These are phyloP conservation scores for Alternaria alternata DNA, from an alignment of 2,329 filamentous ascomycete species.

Conservation along the genomic window DNA sequence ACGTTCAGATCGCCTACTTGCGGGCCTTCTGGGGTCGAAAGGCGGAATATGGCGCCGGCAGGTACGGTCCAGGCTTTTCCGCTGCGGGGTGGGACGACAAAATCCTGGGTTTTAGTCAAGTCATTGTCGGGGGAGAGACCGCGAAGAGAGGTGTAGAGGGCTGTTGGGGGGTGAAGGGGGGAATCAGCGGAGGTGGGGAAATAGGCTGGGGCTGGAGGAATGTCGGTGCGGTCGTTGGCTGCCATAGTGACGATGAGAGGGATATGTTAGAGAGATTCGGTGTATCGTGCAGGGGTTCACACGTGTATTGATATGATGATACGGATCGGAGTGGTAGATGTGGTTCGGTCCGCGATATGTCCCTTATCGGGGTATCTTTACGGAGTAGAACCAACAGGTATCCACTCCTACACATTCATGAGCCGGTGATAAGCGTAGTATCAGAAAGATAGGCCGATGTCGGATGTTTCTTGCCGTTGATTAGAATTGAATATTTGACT, in stretches of 20 bases:
- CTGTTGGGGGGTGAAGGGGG: constrained; percentile 43
- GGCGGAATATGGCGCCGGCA: constrained; percentile 72
- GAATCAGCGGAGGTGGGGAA: constrained; percentile 43
- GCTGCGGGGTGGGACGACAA: constrained; percentile 73
- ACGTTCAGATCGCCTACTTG: constrained; percentile 85
- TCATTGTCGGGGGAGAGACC: constrained; percentile 9
- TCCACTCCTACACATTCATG: neutral
- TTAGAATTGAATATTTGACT: neutral
- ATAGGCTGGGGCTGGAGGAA: constrained; percentile 45
- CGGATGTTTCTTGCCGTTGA: neutral
- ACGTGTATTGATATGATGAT: neutral
- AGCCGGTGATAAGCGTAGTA: constrained; percentile 17
- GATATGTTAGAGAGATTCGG: neutral
- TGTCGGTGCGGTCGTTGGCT: constrained; percentile 10
- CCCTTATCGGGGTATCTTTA: neutral
- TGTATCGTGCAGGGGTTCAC: neutral
- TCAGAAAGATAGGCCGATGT: constrained; percentile 5
- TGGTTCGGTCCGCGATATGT: neutral
- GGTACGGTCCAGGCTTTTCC: constrained; percentile 76
- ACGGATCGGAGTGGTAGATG: neutral
- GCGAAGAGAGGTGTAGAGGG: constrained; percentile 39
- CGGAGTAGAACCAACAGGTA: neutral
- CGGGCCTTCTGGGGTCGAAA: constrained; percentile 78
- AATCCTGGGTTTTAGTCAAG: constrained; percentile 23
- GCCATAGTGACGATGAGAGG: constrained; percentile 7